Conservation (phyloP, 192 early-diverging fungal species). For the Allomyces macrogynus region DNA sequence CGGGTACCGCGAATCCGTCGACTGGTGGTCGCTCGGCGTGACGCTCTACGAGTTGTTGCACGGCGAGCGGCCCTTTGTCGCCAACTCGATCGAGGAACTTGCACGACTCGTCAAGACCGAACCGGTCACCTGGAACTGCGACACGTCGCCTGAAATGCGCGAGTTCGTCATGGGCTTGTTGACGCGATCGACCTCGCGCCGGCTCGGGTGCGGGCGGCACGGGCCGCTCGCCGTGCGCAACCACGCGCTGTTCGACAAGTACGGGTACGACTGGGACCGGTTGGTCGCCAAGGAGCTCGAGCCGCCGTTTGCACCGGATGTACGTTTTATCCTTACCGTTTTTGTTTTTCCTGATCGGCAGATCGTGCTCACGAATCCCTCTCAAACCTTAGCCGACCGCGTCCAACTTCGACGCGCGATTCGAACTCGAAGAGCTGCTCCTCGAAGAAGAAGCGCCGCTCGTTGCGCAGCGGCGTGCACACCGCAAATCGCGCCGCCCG, state of each 20-base stretch:
- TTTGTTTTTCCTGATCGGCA: no score
- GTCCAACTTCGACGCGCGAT: conserved; percentile 5
- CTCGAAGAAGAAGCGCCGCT: not conserved
- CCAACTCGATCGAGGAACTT: conserved; percentile 51
- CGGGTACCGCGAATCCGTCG: conserved; percentile 5
- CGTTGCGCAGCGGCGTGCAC: no score
- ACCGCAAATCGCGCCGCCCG: no score
- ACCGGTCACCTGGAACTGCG: conserved; percentile 15
- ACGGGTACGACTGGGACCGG: conserved; percentile 46
- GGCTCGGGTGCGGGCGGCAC: conserved; percentile 58
- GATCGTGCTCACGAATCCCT: no score
- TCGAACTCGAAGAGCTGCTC: conserved; percentile 5
- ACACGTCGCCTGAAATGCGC: not conserved
- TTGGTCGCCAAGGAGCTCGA: conserved; percentile 43
- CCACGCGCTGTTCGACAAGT: conserved; percentile 56
- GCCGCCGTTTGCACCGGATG: conserved; percentile 72
- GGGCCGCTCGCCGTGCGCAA: conserved; percentile 44
- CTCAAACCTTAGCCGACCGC: not conserved
- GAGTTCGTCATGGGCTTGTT: not conserved
- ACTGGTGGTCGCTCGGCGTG: conserved; percentile 8
- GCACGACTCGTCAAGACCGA: conserved; percentile 52
- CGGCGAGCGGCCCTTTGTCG: conserved; percentile 47
- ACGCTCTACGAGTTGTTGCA: not conserved
- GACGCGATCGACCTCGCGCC: conserved; percentile 9
- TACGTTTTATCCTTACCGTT: no score